Evolutionary conservation across 345 rosid species (phyloP), one percentile per base, ranked within the genome.

Genomic region (Reutealis trisperma): DNA sequence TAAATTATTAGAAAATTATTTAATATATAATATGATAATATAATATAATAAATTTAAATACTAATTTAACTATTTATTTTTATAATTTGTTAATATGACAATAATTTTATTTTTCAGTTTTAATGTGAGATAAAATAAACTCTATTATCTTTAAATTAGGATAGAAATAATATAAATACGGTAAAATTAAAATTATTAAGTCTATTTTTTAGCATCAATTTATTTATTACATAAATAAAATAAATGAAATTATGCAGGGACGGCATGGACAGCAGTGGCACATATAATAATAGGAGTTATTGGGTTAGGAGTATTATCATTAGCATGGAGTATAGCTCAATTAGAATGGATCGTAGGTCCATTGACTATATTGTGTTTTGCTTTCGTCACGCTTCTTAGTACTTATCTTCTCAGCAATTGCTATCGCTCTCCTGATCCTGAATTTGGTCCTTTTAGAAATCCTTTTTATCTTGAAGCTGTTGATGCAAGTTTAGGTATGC

Each of bases 201-300:
- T 0, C 63, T 66, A 8, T 45, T 8, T 45, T 45, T 8, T 45
- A 45, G 3, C 11, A 1, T 47, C n/a, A n/a, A n/a, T n/a, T 45
- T 8, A 12, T 8, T 9, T 1, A 47, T 47, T 47, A 47, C 4
- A 47, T 47, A 3, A 0, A 2, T 2, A 47, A 37, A 47, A 47
- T 47, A 47, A 47, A 47, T 47, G 11, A 37, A 37, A 37, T 9
- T 9, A 47, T 79, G 78, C 62, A 86, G 86, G 89, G 65, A 79
- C 63, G 21, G 8, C 75, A 61, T 87, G 89, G 89, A 87, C 87
- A 14, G 89, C 87, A 11, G 82, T 83, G 74, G 89, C 88, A 21
- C 87, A 88, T 76, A 80, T 88, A 72, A 88, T 88, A 59, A 86
- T 89, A 15, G 91, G 80, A 22, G 88, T 88, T 19, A 88, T 86